These are phyloP conservation scores for Hyparrhenia diplandra DNA, from an alignment of 176 grass and related monocot species.

Conservation along the genomic window DNA sequence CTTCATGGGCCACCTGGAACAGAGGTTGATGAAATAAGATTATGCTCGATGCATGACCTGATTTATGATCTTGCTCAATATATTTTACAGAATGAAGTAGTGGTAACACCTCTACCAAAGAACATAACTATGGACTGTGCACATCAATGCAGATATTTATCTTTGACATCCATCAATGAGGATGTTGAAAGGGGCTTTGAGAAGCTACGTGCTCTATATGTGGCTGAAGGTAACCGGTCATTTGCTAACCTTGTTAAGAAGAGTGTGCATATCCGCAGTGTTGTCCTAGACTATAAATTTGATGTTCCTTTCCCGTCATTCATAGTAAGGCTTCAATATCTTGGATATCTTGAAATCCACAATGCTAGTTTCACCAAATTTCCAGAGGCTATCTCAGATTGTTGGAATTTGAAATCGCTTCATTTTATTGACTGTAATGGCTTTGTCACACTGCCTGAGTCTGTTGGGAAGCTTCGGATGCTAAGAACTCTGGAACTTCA, in stretches of 20 bases:
- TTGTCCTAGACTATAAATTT: background rate
- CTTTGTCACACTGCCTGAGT: background rate
- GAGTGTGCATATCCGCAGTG: background rate
- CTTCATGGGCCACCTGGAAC: background rate
- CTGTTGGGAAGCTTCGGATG: background rate
- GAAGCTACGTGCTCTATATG: background rate
- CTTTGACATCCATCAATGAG: background rate
- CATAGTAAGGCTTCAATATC: background rate
- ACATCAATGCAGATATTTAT: background rate
- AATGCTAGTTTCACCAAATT: background rate
- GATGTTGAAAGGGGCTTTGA: background rate
- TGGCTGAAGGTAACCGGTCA: background rate
- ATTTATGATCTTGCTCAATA: background rate
- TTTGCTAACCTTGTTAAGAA: background rate
- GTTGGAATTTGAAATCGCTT: conserved; percentile 12
- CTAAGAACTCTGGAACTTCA: background rate
- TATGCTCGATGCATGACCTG: background rate
- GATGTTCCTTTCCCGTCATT: background rate
- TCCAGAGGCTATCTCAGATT: background rate
- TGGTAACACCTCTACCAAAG: background rate
- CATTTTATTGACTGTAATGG: background rate
- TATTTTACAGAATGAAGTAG: background rate
- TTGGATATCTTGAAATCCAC: conserved; percentile 8
- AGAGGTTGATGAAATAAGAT: background rate
- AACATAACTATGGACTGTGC: background rate